phyloP scores from a whole-genome alignment of 2,329 filamentous ascomycete species.

The Claviceps sp. region DNA sequence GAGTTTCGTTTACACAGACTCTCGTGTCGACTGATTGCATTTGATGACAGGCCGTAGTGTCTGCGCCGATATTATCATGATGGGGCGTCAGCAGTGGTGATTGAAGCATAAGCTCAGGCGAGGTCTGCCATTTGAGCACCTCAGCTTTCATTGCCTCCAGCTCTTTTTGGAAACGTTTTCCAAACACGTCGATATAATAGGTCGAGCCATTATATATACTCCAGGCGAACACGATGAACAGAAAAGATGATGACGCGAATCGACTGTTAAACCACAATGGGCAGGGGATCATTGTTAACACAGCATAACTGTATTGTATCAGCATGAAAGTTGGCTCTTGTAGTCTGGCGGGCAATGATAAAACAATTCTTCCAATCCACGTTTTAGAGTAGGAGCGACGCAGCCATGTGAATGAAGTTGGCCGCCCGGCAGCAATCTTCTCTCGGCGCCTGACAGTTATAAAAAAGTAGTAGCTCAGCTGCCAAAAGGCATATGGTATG shows the following conservation, averaged over 20 bases:
- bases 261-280: slow-evolving; percentile 89
- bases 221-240: slow-evolving; percentile 78
- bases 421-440: slow-evolving; percentile 88
- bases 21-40: slow-evolving; percentile 9
- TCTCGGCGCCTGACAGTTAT: slow-evolving; percentile 91
- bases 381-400: slow-evolving; percentile 80
- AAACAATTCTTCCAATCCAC: slow-evolving; percentile 75
- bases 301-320: slow-evolving; percentile 85
- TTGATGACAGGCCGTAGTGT: slow-evolving; percentile 6
- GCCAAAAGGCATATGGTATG: slow-evolving; percentile 85
- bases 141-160: slow-evolving; percentile 79
- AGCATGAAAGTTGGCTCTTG: slow-evolving; percentile 92
- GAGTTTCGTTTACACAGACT: background rate
- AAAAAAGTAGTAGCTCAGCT: slow-evolving; percentile 81
- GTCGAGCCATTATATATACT: slow-evolving; percentile 95
- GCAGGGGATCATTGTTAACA: slow-evolving; percentile 87
- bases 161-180: slow-evolving; percentile 92
- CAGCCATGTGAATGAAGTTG: slow-evolving; percentile 96
- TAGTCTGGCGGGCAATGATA: slow-evolving; percentile 57
- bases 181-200: slow-evolving; percentile 97
- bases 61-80: slow-evolving; percentile 10
- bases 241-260: slow-evolving; percentile 63
- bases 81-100: slow-evolving; percentile 21
- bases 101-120: slow-evolving; percentile 31
- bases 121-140: slow-evolving; percentile 74